Evolutionary conservation across 2,329 filamentous ascomycete genomes (phyloP).

Genomic region (Gliomastix tumulicola): DNA sequence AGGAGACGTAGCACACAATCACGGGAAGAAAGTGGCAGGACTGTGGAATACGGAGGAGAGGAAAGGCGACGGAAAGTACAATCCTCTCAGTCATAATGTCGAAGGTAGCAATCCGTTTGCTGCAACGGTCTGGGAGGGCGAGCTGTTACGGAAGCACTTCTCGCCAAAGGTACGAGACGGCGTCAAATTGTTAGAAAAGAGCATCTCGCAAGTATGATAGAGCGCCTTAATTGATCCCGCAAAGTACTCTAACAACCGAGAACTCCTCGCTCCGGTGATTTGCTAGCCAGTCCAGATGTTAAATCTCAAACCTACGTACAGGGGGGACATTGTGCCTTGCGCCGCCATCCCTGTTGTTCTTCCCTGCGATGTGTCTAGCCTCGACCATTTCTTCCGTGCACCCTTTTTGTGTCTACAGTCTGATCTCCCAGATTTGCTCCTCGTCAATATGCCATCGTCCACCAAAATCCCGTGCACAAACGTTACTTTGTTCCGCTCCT

Average conservation of each 20-base stretch:
- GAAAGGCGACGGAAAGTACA: slow-evolving; percentile 82
- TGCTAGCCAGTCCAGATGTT: not conserved
- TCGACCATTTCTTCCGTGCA: too few species aligned
- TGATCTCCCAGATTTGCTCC: too few species aligned
- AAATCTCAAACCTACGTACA: too few species aligned
- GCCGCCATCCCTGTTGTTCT: too few species aligned
- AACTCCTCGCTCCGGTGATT: too few species aligned
- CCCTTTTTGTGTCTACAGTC: too few species aligned
- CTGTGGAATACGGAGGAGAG: slow-evolving; percentile 94
- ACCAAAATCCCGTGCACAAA: too few species aligned
- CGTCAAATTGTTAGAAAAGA: slow-evolving; percentile 62
- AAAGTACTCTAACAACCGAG: too few species aligned
- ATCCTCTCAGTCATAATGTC: slow-evolving; percentile 63
- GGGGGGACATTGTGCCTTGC: too few species aligned
- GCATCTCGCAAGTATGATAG: slow-evolving; percentile 29
- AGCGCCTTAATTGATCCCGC: too few species aligned
- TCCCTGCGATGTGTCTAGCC: not conserved
- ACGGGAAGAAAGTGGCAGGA: slow-evolving; percentile 74
- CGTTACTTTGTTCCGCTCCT: too few species aligned
- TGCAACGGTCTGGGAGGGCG: slow-evolving; percentile 87
- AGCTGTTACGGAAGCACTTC: slow-evolving; percentile 78
- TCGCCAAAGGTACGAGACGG: slow-evolving; percentile 80
- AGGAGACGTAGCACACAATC: slow-evolving; percentile 70
- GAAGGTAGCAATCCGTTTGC: slow-evolving; percentile 90
- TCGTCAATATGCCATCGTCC: too few species aligned